Evolutionary conservation across 306 rosid genomes (phyloP).

Genomic region (Begonia loranthoides): DNA sequence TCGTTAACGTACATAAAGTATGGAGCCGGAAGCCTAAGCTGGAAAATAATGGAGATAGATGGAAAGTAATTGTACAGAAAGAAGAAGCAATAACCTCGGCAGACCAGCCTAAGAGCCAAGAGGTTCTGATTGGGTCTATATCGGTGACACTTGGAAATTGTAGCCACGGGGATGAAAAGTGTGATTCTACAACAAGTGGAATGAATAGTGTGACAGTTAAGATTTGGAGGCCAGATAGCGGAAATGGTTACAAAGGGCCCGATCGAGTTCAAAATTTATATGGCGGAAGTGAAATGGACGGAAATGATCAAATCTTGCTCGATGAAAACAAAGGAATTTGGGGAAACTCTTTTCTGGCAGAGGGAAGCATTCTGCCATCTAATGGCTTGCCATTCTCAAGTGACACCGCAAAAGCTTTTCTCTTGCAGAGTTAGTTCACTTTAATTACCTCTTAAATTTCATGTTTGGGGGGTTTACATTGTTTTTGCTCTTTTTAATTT

Average conservation of each 20-base stretch:
- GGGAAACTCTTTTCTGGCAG: slow-evolving; percentile 10
- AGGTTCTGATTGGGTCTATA: slow-evolving; percentile 77
- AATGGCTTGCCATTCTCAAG: slow-evolving; percentile 17
- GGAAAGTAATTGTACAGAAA: slow-evolving; percentile 20
- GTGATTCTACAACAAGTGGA: slow-evolving; percentile 22
- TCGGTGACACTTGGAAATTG: slow-evolving; percentile 40
- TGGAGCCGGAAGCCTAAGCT: slow-evolving; percentile 55
- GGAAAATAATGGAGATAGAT: slow-evolving; percentile 26
- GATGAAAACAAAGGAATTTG: slow-evolving; percentile 15
- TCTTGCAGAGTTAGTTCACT: slow-evolving; percentile 42
- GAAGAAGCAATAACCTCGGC: slow-evolving; percentile 21
- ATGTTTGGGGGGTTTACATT: too few species aligned
- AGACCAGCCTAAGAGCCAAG: slow-evolving; percentile 31
- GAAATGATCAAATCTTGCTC: slow-evolving; percentile 14
- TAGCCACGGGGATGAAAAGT: slow-evolving; percentile 29
- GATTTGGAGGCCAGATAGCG: slow-evolving; percentile 50
- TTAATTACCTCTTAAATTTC: slow-evolving; percentile 1
- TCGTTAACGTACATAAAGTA: slow-evolving; percentile 24
- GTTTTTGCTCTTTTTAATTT: too few species aligned
- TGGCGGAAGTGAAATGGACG: slow-evolving; percentile 26
- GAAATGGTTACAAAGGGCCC: slow-evolving; percentile 23
- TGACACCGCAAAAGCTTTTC: slow-evolving; percentile 43
- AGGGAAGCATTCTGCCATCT: slow-evolving; percentile 10
- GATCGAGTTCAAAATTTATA: slow-evolving; percentile 24
- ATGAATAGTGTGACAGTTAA: slow-evolving; percentile 25